Evolutionary conservation across 169 alveolate genomes (phyloP).

Genomic region (Plasmodium falciparum): DNA sequence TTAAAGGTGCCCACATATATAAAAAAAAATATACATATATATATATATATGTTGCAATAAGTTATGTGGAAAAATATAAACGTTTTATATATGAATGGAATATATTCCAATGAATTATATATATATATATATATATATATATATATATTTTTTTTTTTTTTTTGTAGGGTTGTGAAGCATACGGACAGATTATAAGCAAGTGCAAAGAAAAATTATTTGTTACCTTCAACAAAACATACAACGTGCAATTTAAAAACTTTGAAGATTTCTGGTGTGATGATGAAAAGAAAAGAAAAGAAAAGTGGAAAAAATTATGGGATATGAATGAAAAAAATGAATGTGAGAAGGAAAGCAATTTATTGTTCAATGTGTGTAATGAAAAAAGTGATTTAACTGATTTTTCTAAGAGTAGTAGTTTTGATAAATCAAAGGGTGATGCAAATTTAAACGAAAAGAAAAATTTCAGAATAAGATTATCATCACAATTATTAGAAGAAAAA

Average conservation of each 20-base stretch:
- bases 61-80: neutral
- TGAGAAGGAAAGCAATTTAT: slow-evolving; percentile 11
- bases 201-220: slow-evolving; percentile 64
- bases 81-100: neutral
- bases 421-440: slow-evolving; percentile 20
- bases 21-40: no score
- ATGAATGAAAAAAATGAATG: slow-evolving; percentile 28
- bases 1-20: slow-evolving; percentile 36
- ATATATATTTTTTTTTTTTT: neutral
- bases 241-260: slow-evolving; percentile 39
- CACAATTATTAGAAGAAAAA: slow-evolving; percentile 50
- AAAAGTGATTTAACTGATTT: slow-evolving; percentile 13
- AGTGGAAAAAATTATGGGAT: slow-evolving; percentile 48
- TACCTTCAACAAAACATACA: slow-evolving; percentile 56
- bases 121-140: slow-evolving; percentile 14
- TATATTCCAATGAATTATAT: neutral
- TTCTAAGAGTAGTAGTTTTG: neutral
- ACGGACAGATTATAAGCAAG: slow-evolving; percentile 59
- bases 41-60: neutral
- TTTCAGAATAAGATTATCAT: slow-evolving; percentile 67
- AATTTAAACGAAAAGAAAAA: slow-evolving; percentile 53
- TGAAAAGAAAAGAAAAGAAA: slow-evolving; percentile 56
- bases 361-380: slow-evolving; percentile 14
- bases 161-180: slow-evolving; percentile 56
- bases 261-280: slow-evolving; percentile 72